A percentile compares a stretch with the other conserved stretches of the same genome.
Evolutionary conservation across 2,329 filamentous ascomycete species (phyloP).

Genomic region (Cordyceps militaris): DNA sequence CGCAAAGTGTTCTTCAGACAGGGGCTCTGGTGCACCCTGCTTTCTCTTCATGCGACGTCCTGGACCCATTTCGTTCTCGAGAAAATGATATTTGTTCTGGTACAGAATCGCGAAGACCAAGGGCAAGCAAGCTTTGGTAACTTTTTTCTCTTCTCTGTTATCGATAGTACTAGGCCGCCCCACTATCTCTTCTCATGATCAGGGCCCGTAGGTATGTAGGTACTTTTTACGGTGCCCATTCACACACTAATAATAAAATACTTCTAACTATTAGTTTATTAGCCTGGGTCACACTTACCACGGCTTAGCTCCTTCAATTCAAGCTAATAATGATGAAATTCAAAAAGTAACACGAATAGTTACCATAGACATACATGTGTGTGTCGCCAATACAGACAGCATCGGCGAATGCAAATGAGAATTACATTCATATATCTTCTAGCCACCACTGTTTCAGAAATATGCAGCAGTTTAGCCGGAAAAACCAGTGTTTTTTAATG

Average conservation of each 20-base stretch:
- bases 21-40: constrained; percentile 76
- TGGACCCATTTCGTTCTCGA: constrained; percentile 58
- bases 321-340: too few species aligned
- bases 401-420: not conserved
- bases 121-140: not conserved
- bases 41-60: constrained; percentile 94
- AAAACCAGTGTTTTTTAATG: not conserved
- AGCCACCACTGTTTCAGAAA: too few species aligned
- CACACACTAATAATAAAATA: too few species aligned
- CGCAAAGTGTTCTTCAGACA: constrained; percentile 73
- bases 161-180: constrained; percentile 4
- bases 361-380: too few species aligned
- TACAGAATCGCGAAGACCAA: not conserved
- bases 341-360: too few species aligned
- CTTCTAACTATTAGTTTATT: too few species aligned
- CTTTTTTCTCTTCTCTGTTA: constrained; percentile 7
- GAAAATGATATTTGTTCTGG: not conserved
- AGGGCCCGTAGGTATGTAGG: too few species aligned
- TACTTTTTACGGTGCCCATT: too few species aligned
- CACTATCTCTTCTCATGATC: too few species aligned
- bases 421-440: not conserved
- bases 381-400: too few species aligned
- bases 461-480: not conserved
- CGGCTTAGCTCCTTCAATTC: too few species aligned
- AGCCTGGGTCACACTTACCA: too few species aligned